phyloP scores from a whole-genome alignment of 495 filamentous ascomycete species.

The Tricharina praecox region DNA sequence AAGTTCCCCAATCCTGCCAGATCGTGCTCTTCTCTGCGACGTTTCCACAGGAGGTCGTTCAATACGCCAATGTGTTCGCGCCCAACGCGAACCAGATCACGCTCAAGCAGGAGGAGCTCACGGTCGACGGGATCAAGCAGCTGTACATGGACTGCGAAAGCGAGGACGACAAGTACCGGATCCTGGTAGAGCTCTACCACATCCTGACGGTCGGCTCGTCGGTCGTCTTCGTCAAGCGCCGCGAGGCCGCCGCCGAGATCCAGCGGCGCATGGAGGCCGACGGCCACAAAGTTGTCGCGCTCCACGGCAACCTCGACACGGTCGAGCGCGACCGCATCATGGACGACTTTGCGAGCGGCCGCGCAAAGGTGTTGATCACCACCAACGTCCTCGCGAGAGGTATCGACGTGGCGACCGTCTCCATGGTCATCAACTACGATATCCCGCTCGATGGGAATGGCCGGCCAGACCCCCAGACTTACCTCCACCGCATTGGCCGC shows the following conservation, averaged over 20 bases:
- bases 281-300: constrained; percentile 81
- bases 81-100: constrained; percentile 80
- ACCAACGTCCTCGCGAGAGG: constrained; percentile 93
- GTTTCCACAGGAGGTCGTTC: constrained; percentile 67
- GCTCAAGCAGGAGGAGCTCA: constrained; percentile 74
- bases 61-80: constrained; percentile 62
- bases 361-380: constrained; percentile 88
- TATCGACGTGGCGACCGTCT: constrained; percentile 94
- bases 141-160: constrained; percentile 79
- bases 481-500: constrained; percentile 93
- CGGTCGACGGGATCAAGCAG: constrained; percentile 89
- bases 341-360: constrained; percentile 66
- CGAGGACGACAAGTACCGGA: constrained; percentile 67
- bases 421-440: constrained; percentile 93
- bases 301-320: constrained; percentile 63
- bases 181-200: constrained; percentile 79
- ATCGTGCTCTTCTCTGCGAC: constrained; percentile 96
- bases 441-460: constrained; percentile 36
- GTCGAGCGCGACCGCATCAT: constrained; percentile 63
- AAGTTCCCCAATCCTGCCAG: constrained; percentile 38
- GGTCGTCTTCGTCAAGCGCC: constrained; percentile 89
- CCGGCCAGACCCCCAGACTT: constrained; percentile 70
- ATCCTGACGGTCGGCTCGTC: constrained; percentile 90
- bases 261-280: constrained; percentile 65
- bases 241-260: constrained; percentile 61